phyloP scores from a whole-genome alignment of 1,139 yeast genomes.

The Zhuliangozyma blackwelliae region DNA sequence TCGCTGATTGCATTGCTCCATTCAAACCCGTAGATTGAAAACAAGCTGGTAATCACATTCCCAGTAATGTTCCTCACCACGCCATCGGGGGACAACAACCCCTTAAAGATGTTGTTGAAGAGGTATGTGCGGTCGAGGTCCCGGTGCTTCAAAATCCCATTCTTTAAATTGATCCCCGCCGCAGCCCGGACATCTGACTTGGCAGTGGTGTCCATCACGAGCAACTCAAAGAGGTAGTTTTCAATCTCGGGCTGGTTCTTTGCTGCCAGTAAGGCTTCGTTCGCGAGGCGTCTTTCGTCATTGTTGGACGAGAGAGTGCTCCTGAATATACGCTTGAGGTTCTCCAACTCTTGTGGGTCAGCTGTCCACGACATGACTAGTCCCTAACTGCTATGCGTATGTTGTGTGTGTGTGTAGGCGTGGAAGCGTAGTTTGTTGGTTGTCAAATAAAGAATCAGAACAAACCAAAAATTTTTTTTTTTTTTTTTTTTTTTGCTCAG shows the following conservation, averaged over 20 bases:
- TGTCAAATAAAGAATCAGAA: too few species aligned
- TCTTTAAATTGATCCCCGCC: constrained; percentile 83
- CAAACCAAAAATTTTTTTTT: too few species aligned
- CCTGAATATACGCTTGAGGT: constrained; percentile 57
- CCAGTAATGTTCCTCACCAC: constrained; percentile 86
- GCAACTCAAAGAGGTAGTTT: constrained; percentile 69
- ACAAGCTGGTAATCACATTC: constrained; percentile 79
- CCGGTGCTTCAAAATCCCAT: constrained; percentile 45
- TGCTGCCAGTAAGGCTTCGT: constrained; percentile 65
- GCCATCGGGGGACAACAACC: constrained; percentile 55
- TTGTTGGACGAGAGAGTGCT: constrained; percentile 63
- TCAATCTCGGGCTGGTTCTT: constrained; percentile 69
- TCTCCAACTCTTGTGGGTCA: constrained; percentile 55
- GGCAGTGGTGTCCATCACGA: constrained; percentile 49
- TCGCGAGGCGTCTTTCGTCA: constrained; percentile 54
- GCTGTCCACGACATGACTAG: constrained; percentile 51
- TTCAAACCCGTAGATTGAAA: constrained; percentile 64
- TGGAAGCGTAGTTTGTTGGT: too few species aligned
- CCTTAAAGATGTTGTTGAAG: constrained; percentile 60
- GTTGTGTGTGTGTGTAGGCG: too few species aligned
- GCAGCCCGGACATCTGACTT: constrained; percentile 71
- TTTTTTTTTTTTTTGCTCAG: too few species aligned
- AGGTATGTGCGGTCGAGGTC: constrained; percentile 46
- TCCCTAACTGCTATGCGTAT: too few species aligned
- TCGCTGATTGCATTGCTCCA: constrained; percentile 78